Evolutionary conservation across 1,139 yeast species (phyloP).

Genomic region (Blastobotrys arbuscula): DNA sequence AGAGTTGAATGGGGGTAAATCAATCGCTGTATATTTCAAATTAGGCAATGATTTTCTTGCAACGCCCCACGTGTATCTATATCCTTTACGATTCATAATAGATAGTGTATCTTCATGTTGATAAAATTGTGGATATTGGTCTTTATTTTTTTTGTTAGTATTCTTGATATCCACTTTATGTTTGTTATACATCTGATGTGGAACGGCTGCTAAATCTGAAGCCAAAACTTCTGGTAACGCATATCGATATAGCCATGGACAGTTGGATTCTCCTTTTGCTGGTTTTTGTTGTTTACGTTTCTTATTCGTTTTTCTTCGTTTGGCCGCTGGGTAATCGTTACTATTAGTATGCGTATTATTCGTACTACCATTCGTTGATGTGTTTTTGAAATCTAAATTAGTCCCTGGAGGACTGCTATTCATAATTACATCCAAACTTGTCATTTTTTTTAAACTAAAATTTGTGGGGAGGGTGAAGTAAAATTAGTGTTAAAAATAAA

Average conservation of each 20-base stretch:
- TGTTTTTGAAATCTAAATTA: not conserved
- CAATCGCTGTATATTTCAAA: conserved; percentile 67
- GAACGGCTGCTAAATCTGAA: conserved; percentile 4
- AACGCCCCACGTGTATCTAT: conserved; percentile 72
- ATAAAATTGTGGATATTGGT: conserved; percentile 1
- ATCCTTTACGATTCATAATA: conserved; percentile 59
- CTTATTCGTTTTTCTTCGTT: not conserved
- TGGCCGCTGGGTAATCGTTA: not conserved
- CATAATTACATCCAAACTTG: not conserved
- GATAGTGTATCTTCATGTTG: conserved; percentile 9
- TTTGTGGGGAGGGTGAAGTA: not conserved
- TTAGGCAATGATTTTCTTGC: conserved; percentile 60
- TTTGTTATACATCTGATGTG: conserved; percentile 7
- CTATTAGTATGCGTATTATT: not conserved
- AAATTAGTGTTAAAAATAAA: too few species aligned
- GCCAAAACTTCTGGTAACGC: conserved; percentile 3
- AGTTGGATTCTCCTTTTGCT: conserved; percentile 4
- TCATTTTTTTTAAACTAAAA: not conserved
- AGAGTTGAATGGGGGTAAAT: conserved; percentile 59
- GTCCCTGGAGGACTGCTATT: not conserved
- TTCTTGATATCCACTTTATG: not conserved
- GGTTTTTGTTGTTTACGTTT: conserved; percentile 1
- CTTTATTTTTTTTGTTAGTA: not conserved
- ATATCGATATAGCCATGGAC: conserved; percentile 10
- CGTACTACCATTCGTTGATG: not conserved